Base-by-base conservation (phyloP, 768 basidiomycete species). In the Sistotremastrum niveocremeum region DNA sequence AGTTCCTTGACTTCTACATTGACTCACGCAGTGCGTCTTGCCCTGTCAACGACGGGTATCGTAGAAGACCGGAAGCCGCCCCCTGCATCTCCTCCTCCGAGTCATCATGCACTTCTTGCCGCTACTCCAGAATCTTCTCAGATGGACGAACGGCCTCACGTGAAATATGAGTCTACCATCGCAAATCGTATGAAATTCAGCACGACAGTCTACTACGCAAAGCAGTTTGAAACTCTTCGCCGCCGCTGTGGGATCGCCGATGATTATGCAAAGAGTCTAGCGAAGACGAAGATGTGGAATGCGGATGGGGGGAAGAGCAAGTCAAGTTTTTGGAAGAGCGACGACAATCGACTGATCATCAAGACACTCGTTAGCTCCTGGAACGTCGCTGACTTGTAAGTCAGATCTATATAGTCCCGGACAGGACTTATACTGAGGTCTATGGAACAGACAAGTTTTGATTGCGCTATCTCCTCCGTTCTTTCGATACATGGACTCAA, bases 341-440 rank as follows among this genome's bases (percentile, higher is more conserved):
- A 63, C 30, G 86, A 90, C 59, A 75, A 82, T 52, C 67, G 76
- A 49, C 85, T 81, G 56, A 79, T 90, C 53, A 81, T 88, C 66
- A 88, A 88, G 72, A 84, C 84, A 12, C 61, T 88, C 49, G 80
- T 90, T 10, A 81, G 81, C 61, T 82, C 84, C 9, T 88, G 85
- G 85, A 85, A 85, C 60, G 84, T 86, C 37, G 80, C 81, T 4
- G 86, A 88, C 64, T 60, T 85, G 84, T 86, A 55, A 65, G 82
- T 62, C 12, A 12, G 11, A 28, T 10, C 43, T 7, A 31, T 31
- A 44, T 12, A 45, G 50, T 39, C 28, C 44, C n/a, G 64, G 29
- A 43, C 29, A 31, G 39, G 36, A 42, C 52, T 41, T 39, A 36
- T 32, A 6, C 38, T 29, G 37, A 41, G 33, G 41, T n/a, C 39